Conservation (phyloP, 2,329 filamentous ascomycete genomes). For the Stachybotrys chlorohalonatus region DNA sequence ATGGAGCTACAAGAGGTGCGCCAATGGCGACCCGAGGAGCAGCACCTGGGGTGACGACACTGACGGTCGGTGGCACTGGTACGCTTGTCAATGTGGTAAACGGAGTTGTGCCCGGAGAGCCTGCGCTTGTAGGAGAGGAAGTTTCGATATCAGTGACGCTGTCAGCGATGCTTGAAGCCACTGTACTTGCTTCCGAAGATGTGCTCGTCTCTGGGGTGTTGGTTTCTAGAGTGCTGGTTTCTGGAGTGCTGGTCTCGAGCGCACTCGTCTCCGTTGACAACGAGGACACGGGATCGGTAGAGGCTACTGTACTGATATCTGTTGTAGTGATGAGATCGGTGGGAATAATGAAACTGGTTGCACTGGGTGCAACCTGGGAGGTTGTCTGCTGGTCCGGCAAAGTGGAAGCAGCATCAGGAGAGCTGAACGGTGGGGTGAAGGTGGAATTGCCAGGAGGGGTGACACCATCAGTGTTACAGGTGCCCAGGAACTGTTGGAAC, state of each 20-base stretch:
- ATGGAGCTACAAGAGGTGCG: background rate
- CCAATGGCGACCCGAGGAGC: background rate
- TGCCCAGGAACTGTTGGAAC: slow-evolving; percentile 37
- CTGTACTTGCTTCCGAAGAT: background rate
- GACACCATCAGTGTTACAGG: slow-evolving; percentile 22
- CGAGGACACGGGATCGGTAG: slow-evolving; percentile 1
- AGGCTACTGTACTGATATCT: background rate
- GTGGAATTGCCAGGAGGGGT: slow-evolving; percentile 7
- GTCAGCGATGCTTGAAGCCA: background rate
- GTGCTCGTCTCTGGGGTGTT: background rate
- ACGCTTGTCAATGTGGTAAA: background rate
- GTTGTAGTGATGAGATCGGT: slow-evolving; percentile 5
- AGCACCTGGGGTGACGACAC: background rate
- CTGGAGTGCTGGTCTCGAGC: background rate
- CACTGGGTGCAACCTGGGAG: slow-evolving; percentile 14
- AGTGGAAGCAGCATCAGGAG: slow-evolving; percentile 7
- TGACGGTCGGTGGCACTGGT: background rate
- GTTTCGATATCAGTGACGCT: background rate
- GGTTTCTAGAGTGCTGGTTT: background rate
- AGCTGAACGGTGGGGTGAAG: background rate
- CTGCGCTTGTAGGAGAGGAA: background rate
- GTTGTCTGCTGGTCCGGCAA: slow-evolving; percentile 10
- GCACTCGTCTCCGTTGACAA: background rate
- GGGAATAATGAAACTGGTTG: slow-evolving; percentile 7
- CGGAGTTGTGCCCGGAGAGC: background rate